phyloP scores from a whole-genome alignment of 495 filamentous ascomycete species.

The Haplographium delicatum region DNA sequence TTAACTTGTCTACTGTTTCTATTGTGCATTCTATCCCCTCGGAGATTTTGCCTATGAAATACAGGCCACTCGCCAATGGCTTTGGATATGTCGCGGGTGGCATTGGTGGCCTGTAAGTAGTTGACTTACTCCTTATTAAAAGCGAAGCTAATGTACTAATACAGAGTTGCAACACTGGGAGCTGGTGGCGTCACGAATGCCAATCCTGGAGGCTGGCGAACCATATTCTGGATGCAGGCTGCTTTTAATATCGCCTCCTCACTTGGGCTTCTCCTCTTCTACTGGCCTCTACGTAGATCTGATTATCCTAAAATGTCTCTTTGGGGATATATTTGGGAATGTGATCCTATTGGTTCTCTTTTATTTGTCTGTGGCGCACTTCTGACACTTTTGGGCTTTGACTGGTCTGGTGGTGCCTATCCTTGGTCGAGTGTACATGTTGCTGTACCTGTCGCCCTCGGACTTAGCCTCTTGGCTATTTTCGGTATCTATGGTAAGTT shows the following conservation, averaged over 20 bases:
- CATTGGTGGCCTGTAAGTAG: conserved; percentile 41
- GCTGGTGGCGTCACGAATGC: conserved; percentile 46
- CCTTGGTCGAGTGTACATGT: conserved; percentile 42
- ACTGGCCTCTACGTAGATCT: conserved; percentile 40
- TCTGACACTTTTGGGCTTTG: conserved; percentile 42
- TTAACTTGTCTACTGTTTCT: conserved; percentile 43
- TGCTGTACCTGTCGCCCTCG: conserved; percentile 35
- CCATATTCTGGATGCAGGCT: conserved; percentile 56
- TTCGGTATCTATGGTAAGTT: conserved; percentile 22
- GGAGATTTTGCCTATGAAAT: conserved; percentile 51
- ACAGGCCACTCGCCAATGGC: conserved; percentile 46
- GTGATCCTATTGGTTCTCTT: conserved; percentile 45
- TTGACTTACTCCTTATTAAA: no score
- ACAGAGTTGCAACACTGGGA: no score
- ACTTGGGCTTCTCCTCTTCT: conserved; percentile 43
- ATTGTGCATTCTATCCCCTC: conserved; percentile 49
- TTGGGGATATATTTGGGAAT: conserved; percentile 41
- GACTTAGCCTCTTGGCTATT: not conserved
- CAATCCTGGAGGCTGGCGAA: conserved; percentile 40
- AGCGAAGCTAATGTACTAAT: no score
- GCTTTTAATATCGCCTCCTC: conserved; percentile 42
- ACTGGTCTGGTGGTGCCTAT: conserved; percentile 49
- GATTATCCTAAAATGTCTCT: conserved; percentile 37
- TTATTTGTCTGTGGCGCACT: conserved; percentile 43
- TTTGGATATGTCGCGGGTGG: conserved; percentile 41